Base-by-base conservation (phyloP, 1,284 basidiomycete species). In the Leccinum griseonigrum region DNA sequence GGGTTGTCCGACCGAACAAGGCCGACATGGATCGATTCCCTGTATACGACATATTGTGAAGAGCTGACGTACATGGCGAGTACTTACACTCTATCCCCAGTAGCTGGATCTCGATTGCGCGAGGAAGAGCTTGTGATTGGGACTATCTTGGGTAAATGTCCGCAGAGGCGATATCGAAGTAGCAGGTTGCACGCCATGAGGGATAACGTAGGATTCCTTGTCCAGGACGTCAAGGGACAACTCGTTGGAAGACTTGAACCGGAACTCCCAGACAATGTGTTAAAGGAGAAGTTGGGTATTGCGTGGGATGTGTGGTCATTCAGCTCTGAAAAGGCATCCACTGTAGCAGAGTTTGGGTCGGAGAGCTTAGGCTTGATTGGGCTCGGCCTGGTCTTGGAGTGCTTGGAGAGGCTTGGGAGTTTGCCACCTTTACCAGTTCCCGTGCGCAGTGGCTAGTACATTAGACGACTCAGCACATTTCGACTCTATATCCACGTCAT, bases 91-190 rank as follows among this genome's bases (percentile, higher is more conserved):
- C 72, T 92, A 22, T 83, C 87, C 5, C 81, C 83, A 57, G 76
- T 79, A 13, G 80, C 83, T 3, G 85, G 83, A 13, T 79, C 79
- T 14, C 77, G 79, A 14, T 77, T 93, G 36, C 74, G 81, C 5
- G 91, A 92, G 68, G 87, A 88, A 59, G 91, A 93, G 68, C 79
- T 91, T 28, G 85, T 91, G 1, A 76, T 86, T 8, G 89, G 90
- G 14, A 86, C 87, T 0, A 92, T 93, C 62, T 75, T 90, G 46
- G 86, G 85, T 1, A 85, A 85, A 59, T 85, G 84, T 66, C 73
- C 82, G 2, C 85, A 90, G 64, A 81, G 77, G 58, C 76, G 86
- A 38, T 86, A 82, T 79, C 77, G 88, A 63, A 80, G 74, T 54
- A 83, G 86, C 64, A 79, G 88, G 40, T 83, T 83, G 60, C 79